Evolutionary conservation across 2,329 filamentous ascomycete genomes (phyloP).

Genomic region (Sporothrix phasma): DNA sequence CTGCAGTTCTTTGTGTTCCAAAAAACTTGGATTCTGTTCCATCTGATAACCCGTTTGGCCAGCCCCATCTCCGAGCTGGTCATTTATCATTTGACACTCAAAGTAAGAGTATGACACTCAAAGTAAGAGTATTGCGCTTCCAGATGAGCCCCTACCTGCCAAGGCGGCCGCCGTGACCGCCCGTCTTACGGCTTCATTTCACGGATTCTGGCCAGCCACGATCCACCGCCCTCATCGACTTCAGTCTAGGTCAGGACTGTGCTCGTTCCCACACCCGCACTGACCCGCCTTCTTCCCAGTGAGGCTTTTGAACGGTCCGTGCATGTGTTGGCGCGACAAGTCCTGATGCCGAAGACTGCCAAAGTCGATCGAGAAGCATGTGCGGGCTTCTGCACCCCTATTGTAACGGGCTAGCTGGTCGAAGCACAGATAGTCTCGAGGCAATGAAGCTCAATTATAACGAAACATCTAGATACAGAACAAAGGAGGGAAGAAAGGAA

Average conservation of each 20-base stretch:
- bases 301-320: not conserved
- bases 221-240: not conserved
- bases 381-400: not conserved
- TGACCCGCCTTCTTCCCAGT: not conserved
- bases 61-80: not conserved
- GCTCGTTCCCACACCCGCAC: not conserved
- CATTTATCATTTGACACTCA: conserved; percentile 2
- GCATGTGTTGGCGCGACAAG: not conserved
- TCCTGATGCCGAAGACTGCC: not conserved
- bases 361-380: not conserved
- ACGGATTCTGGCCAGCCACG: too few relatives aligned
- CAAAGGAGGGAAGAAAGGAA: too few relatives aligned
- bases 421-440: too few relatives aligned
- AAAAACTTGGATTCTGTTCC: too few relatives aligned
- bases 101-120: too few relatives aligned
- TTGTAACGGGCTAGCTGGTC: not conserved
- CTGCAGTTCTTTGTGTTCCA: too few relatives aligned
- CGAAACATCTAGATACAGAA: too few relatives aligned
- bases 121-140: too few relatives aligned
- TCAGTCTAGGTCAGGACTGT: not conserved
- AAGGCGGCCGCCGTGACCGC: not conserved
- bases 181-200: conserved; percentile 5
- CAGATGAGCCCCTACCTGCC: not conserved
- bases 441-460: too few relatives aligned
- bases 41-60: too few relatives aligned